Evolutionary conservation across 2,329 filamentous ascomycete genomes (phyloP), one percentile per base, ranked within the genome.

Genomic region (Fusarium torulosum): DNA sequence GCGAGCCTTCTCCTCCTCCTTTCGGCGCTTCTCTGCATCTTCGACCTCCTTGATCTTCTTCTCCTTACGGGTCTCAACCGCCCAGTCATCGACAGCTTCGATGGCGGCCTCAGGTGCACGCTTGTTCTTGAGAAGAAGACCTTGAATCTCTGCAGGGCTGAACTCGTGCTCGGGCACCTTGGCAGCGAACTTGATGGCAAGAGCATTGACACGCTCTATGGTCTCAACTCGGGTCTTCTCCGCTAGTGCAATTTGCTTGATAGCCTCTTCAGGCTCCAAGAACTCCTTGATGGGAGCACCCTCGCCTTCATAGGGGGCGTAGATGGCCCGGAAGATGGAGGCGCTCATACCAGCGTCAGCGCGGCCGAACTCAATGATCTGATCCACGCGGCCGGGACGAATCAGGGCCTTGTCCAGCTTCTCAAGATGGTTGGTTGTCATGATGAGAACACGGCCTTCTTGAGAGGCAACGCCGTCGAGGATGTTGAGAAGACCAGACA

Each of bases 401-500:
- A 89, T 88, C 19, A 90, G 80, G 0, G 88, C 88, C 64, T 85
- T 84, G 78, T 89, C 87, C 10, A 89, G 81, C 71, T 86, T 86
- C 64, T 89, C 86, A 1, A 87, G 53, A 74, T 88, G 86, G 69
- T 89, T 89, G n/a, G 87, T 89, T 4, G 87, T 89, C 87, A 89
- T 89, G 75, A 89, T 84, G 15, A 89, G 81, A 7, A 89, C 81
- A n/a, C 86, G 84, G 8, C 87, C 86, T 72, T 90, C 87, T 65
- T 88, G 86, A 10, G 86, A 88, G 19, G 86, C 86, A 8, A 89
- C 87, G 38, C 93, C 91, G 70, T 96, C 92, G 40, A 96, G 89
- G 45, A 92, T 90, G 77, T 96, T 96, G 46, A 96, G 86, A 3
- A 96, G 82, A 0, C 91, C 91, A 0, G 91, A 93, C 3, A 96